A percentile compares a stretch with the other conserved stretches of the same genome.
Evolutionary conservation across 2,329 filamentous ascomycete species (phyloP).

Genomic region (Bipolaris oryzae): DNA sequence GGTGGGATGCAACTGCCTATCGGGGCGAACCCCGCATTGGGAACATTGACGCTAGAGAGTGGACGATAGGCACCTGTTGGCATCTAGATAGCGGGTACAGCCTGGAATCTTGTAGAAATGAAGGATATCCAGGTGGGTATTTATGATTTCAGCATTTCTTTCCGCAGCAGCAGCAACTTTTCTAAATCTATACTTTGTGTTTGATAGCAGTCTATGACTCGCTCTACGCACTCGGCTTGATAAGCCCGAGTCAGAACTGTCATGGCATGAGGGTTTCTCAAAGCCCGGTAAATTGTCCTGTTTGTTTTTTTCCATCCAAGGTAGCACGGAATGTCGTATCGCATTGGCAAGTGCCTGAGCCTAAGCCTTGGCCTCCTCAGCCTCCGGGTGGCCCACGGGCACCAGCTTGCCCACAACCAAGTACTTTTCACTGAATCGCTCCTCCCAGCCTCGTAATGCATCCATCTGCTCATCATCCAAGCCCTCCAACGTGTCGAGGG

Average conservation of each 20-base stretch:
- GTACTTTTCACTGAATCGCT: conserved; percentile 92
- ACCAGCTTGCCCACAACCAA: conserved; percentile 90
- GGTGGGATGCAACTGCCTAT: conserved; percentile 11
- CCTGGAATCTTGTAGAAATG: background rate
- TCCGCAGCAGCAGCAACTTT: background rate
- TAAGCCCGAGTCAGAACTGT: background rate
- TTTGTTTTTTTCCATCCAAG: background rate
- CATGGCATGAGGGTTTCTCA: background rate
- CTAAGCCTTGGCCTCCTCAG: conserved; percentile 43
- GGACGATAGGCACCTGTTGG: background rate
- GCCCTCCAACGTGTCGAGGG: conserved; percentile 76
- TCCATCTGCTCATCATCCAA: conserved; percentile 78
- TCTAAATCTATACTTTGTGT: background rate
- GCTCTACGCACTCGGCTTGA: background rate
- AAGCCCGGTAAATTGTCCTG: background rate
- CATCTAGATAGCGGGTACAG: background rate
- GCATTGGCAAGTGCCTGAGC: background rate
- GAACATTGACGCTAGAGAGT: conserved; percentile 5
- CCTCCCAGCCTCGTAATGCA: conserved; percentile 88
- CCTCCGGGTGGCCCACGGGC: conserved; percentile 62
- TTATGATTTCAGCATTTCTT: background rate
- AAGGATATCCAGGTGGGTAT: background rate
- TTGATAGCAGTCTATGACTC: background rate
- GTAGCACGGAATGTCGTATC: background rate
- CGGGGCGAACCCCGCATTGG: conserved; percentile 12